Base-by-base conservation (phyloP, 192 early-diverging fungal species). In the Rhizophagus prolifer region DNA sequence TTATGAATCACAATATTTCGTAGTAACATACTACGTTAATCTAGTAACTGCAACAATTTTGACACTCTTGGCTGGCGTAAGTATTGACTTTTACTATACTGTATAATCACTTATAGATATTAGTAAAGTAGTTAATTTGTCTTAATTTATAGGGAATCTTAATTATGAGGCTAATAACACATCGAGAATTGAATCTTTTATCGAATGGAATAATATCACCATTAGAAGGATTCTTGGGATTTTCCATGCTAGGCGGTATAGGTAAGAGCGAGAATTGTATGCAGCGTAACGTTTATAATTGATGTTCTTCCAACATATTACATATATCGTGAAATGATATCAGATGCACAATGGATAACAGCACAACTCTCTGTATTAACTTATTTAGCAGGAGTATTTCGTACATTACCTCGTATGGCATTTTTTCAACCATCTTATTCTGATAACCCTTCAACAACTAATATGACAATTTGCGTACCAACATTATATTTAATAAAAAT, bases 181-280 rank as follows among this genome's bases (percentile, higher is more conserved):
- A 23, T 69, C 26, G 26, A 34, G 41, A 36, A 25, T 3, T 26
- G 6, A 34, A 14, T 3, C 10, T 69, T 1, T 69, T 36, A 5
- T 30, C 31, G 8, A n/a, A 69, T 69, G 67, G 67, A 30, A 36
- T 46, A 69, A n/a, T 69, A 41, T 19, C 67, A 69, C 67, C 67
- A 28, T 46, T 69, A 25, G 67, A 69, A 41, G 67, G 67, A 44
- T 69, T 69, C 23, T 16, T 69, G 9, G 36, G 31, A 21, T 69
- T 69, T 69, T 12, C 41, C 4, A 34, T 46, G n/a, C 2, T 69
- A 25, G 41, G 67, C 16, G n/a, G 31, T 12, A 41, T 46, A 69
- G 34, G 67, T 69, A 69, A 36, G 67, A 21, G 26, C 26, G 26
- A 36, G 26, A 9, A 38, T 69, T 21, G 12, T 34, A 14, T 65